Conservation (phyloP, 306 rosid genomes). For the Rosa rugosa region DNA sequence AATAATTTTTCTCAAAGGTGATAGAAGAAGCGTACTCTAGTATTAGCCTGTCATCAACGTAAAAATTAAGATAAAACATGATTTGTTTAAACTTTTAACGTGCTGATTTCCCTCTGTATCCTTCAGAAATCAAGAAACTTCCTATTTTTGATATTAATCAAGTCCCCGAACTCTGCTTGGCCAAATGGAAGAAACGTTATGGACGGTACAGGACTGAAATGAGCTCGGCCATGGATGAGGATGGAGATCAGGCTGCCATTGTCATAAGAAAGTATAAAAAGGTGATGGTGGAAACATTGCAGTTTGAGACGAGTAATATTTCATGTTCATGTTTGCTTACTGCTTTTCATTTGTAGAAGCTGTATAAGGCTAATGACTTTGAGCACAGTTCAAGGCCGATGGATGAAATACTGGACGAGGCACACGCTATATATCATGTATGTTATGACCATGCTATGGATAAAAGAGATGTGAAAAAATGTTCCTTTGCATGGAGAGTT, state of each 20-base stretch:
- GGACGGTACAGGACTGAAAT: conserved; percentile 42
- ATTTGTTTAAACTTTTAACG: neutral
- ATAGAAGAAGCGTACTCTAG: neutral
- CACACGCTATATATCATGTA: conserved; percentile 58
- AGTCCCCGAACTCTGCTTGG: conserved; percentile 33
- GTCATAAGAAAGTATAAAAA: conserved; percentile 39
- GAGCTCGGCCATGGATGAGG: conserved; percentile 20
- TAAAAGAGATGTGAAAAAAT: neutral
- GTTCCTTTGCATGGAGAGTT: neutral
- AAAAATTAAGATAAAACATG: neutral
- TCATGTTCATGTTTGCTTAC: conserved; percentile 4
- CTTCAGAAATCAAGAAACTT: conserved; percentile 51
- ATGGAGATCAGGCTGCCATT: conserved; percentile 30
- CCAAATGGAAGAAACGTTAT: conserved; percentile 43
- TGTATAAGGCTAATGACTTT: conserved; percentile 42
- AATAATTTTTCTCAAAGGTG: conserved; percentile 9
- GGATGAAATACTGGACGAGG: conserved; percentile 48
- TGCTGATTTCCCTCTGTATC: neutral
- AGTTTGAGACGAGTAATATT: neutral
- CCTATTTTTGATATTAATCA: conserved; percentile 50
- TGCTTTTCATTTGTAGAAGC: conserved; percentile 29
- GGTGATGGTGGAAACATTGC: conserved; percentile 32
- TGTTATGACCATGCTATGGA: conserved; percentile 43
- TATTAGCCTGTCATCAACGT: neutral
- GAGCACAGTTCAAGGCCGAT: conserved; percentile 37